Base-by-base conservation (phyloP, 306 rosid genomes). In the Ormosia semicastrata region DNA sequence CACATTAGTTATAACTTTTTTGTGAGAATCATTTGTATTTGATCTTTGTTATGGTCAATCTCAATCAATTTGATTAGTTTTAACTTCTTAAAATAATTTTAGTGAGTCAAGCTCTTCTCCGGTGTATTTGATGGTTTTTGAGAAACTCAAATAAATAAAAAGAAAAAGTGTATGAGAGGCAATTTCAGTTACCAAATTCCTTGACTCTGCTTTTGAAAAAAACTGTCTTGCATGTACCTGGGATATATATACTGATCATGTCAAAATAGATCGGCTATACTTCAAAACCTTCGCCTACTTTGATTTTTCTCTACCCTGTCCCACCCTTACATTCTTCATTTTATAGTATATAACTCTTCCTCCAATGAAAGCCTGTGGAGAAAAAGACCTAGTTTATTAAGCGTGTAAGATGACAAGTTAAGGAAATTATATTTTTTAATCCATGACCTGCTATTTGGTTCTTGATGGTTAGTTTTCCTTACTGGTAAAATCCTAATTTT, bases 181-280 rank as follows among this genome's bases (percentile, higher is more conserved):
- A 62, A 32, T 70, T 68, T 79, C 7, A 49, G 57, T 50, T 47
- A 60, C 72, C 5, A 9, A 47, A 8, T 36, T 71, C 62, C 82
- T 14, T 53, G 34, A 43, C 46, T 13, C 6, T 52, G 17, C 67
- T 65, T 78, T 66, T 30, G 15, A n/a, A 41, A 73, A 41, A 17
- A 76, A 44, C 34, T 60, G n/a, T n/a, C 60, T 62, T 75, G 70
- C 70, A 30, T 60, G 59, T 60, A 14, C 44, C 70, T 75, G 80
- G 44, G 39, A 12, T 58, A 29, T 40, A 24, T 46, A 11, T 37
- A 34, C 36, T 15, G n/a, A 52, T 36, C 4, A 15, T 8, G 40
- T 70, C 30, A 9, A 53, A 34, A 72, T 37, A 54, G 37, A 12
- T 56, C 18, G 58, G 18, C 78, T 73, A 37, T 36, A 17, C 44